Conservation (phyloP, 2,329 filamentous ascomycete genomes). For the Trichophyton benhamiae region DNA sequence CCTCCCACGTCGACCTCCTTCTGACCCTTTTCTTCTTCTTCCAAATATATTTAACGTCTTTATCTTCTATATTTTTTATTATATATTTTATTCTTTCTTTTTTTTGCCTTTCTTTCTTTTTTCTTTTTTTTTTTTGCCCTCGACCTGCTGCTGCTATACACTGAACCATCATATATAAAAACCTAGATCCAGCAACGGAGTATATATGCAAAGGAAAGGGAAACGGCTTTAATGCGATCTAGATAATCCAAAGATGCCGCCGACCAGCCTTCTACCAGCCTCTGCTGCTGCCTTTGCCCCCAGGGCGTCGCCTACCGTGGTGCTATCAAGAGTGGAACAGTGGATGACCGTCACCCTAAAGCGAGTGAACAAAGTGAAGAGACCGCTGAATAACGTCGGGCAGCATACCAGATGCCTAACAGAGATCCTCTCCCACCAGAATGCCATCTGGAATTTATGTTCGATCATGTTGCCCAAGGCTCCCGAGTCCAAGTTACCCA, state of each 20-base stretch:
- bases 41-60: slow-evolving; percentile 1
- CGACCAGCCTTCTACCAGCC: slow-evolving; percentile 81
- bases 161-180: not conserved
- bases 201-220: not conserved
- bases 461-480: slow-evolving; percentile 87
- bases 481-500: slow-evolving; percentile 70
- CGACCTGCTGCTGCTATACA: too few species aligned
- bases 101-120: not conserved
- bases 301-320: slow-evolving; percentile 84
- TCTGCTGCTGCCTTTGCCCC: slow-evolving; percentile 95
- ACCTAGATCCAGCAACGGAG: not conserved
- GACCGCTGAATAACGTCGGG: slow-evolving; percentile 88
- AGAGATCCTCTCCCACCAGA: slow-evolving; percentile 77
- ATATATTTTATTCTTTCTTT: slow-evolving; percentile 6
- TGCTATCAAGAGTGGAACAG: slow-evolving; percentile 83
- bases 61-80: not conserved
- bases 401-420: slow-evolving; percentile 94
- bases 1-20: not conserved
- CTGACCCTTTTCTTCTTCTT: slow-evolving; percentile 2
- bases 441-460: slow-evolving; percentile 88
- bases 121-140: not conserved
- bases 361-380: slow-evolving; percentile 91
- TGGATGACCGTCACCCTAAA: slow-evolving; percentile 97
- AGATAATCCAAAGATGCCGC: slow-evolving; percentile 41
- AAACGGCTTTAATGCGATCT: slow-evolving; percentile 2